Percentiles rank a stretch among this genome's conserved stretches.
phyloP scores from a whole-genome alignment of 1,139 yeast species.

The Candida freyschussii region DNA sequence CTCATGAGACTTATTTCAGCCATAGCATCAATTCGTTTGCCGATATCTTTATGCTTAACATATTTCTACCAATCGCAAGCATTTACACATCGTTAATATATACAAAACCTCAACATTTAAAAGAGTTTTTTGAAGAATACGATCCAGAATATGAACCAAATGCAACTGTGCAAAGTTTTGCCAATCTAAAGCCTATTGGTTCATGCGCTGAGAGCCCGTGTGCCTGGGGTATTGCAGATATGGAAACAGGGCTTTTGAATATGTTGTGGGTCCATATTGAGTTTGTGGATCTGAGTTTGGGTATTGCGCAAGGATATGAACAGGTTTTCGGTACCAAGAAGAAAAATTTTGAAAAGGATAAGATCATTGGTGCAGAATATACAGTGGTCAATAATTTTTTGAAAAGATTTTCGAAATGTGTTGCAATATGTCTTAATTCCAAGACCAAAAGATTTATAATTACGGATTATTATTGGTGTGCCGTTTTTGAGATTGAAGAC shows the following conservation, averaged over 20 bases:
- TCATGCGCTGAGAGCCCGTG: conserved; percentile 20
- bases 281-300: conserved; percentile 18
- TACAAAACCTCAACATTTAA: conserved; percentile 8
- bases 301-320: conserved; percentile 25
- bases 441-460: conserved; percentile 23
- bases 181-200: conserved; percentile 23
- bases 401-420: conserved; percentile 24
- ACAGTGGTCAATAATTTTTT: conserved; percentile 24
- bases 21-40: conserved; percentile 15
- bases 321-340: conserved; percentile 18
- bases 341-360: conserved; percentile 10
- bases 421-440: conserved; percentile 24
- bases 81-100: conserved; percentile 11
- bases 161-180: conserved; percentile 8
- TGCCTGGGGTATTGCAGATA: conserved; percentile 22
- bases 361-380: conserved; percentile 17
- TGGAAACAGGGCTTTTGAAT: conserved; percentile 17
- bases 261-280: conserved; percentile 23
- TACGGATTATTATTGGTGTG: conserved; percentile 25
- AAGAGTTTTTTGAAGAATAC: conserved; percentile 13
- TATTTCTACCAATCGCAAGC: conserved; percentile 12
- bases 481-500: conserved; percentile 23
- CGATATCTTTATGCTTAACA: conserved; percentile 14
- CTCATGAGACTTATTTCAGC: conserved; percentile 16
- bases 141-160: conserved; percentile 16